Evolutionary conservation across 208 protist species (phyloP), one percentile per base, ranked within the genome.

Genomic region (Jaenimonas drosophilae): DNA sequence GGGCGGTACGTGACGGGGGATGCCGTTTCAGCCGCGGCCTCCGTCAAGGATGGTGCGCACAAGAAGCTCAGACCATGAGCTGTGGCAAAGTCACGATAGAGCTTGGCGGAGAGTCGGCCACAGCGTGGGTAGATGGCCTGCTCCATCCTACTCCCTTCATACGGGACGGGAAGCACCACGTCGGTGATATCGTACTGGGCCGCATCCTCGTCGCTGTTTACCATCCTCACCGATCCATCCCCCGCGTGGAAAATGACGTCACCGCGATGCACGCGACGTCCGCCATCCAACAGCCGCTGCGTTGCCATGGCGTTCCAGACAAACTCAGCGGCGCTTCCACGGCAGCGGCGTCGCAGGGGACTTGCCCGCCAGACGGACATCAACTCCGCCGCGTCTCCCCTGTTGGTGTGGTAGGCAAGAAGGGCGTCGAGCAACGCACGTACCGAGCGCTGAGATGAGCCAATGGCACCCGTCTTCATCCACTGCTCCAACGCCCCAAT

Each of bases 261-360:
- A 5, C 80, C 85, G 17, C 69, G 59, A 20, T 75, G 62, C 5
- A 78, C 73, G n/a, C 47, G 44, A 3, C 46, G 21, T 6, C 3
- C 21, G 28, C 73, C 64, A 24, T 55, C 58, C 0, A 82, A 17
- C 17, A 94, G 29, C 6, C 85, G 64, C 55, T 90, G 79, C 34
- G 72, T 77, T 1, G 73, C 76, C 70, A 88, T 83, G 2, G 76
- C 72, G 55, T 94, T 94, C 81, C 85, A 94, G 24, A 88, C 67
- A 64, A 86, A 81, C 25, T 81, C 54, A 2, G 69, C 68, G 7
- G 73, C 78, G 37, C 66, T 77, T 14, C 34, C 25, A 32, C 59
- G 44, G 7, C 51, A 52, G 21, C 16, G 38, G 16, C 31, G 55
- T 3, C 29, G 27, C 34, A 65, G 28, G n/a, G 40, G 58, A 29